These are phyloP conservation scores for Metrosideros polymorpha DNA, from an alignment of 441 rosid genomes.

Conservation along the genomic window DNA sequence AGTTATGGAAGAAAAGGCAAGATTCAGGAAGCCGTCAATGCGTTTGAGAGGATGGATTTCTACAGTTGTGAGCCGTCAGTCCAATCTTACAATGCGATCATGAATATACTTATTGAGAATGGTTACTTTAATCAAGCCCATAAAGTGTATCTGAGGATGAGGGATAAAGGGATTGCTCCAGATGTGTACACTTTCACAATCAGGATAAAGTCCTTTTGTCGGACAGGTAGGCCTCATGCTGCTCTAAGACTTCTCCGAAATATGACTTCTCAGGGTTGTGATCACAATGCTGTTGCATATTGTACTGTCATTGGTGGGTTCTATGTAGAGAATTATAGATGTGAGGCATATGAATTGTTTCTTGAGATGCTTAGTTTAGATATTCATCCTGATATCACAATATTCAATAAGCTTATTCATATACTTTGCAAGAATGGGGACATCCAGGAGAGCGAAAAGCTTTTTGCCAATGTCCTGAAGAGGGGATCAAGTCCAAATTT, in stretches of 20 bases:
- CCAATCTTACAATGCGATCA: conserved; percentile 65
- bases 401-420: conserved; percentile 78
- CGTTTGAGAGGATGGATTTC: conserved; percentile 95
- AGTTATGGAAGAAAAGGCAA: conserved; percentile 68
- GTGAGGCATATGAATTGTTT: conserved; percentile 69
- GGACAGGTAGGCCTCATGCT: conserved; percentile 65
- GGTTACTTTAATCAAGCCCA: conserved; percentile 70
- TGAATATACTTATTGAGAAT: conserved; percentile 75
- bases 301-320: conserved; percentile 77
- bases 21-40: conserved; percentile 78
- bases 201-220: conserved; percentile 87
- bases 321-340: conserved; percentile 41
- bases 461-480: conserved; percentile 65
- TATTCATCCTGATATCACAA: conserved; percentile 38
- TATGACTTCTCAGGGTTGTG: conserved; percentile 74
- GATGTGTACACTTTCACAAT: conserved; percentile 78
- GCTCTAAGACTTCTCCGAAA: conserved; percentile 77
- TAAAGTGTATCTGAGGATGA: conserved; percentile 84
- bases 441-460: conserved; percentile 65
- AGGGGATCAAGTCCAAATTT: conserved; percentile 66
- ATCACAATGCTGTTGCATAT: conserved; percentile 62
- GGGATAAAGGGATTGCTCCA: conserved; percentile 50
- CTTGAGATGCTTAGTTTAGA: conserved; percentile 55
- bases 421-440: conserved; percentile 72
- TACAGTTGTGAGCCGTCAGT: conserved; percentile 63